Conservation (phyloP, 1,284 basidiomycete genomes). For the Sporisorium reilianum region DNA sequence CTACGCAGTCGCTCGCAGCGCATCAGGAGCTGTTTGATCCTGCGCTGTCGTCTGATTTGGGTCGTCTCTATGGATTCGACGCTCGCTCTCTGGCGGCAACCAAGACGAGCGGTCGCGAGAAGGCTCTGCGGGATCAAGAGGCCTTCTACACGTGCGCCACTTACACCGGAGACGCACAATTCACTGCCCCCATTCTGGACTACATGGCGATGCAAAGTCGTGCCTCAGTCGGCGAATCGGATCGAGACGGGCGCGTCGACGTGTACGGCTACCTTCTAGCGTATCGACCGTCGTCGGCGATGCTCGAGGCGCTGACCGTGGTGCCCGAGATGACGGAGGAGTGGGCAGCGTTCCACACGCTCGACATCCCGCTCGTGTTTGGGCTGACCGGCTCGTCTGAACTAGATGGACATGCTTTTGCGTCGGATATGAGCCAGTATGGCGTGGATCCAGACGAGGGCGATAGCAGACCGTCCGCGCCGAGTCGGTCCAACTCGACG, state of each 20-base stretch:
- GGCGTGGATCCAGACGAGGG: conserved; percentile 31
- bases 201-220: conserved; percentile 18
- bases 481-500: not conserved
- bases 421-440: conserved; percentile 15
- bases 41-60: conserved; percentile 24
- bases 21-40: conserved; percentile 33
- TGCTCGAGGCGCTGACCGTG: conserved; percentile 31
- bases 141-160: conserved; percentile 49
- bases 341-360: conserved; percentile 46
- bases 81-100: not conserved
- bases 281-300: conserved; percentile 29
- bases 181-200: conserved; percentile 47
- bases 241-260: conserved; percentile 4
- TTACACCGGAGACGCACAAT: conserved; percentile 53
- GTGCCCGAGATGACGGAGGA: conserved; percentile 38
- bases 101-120: conserved; percentile 16
- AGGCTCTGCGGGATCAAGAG: conserved; percentile 10
- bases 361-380: conserved; percentile 51
- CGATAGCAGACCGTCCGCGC: not conserved
- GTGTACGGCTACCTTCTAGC: conserved; percentile 45
- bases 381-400: conserved; percentile 21
- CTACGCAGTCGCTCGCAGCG: conserved; percentile 23
- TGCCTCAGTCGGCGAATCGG: not conserved
- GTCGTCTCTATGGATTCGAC: conserved; percentile 30
- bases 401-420: conserved; percentile 14